Base-by-base conservation (phyloP, 2,329 filamentous ascomycete species). In the Aureobasidium sp. region DNA sequence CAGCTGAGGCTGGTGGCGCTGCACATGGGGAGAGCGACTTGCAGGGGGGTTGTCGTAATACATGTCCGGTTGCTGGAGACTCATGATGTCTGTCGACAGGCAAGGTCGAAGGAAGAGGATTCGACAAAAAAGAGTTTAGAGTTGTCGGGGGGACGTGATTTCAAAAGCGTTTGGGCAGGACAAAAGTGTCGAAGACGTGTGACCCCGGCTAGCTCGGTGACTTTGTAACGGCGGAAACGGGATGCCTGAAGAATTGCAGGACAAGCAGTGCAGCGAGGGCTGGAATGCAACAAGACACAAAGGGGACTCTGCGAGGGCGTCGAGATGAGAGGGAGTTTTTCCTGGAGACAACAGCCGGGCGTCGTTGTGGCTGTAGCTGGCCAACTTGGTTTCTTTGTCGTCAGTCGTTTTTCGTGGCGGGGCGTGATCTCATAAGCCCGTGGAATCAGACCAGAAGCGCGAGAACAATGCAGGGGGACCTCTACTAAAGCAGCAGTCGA, bases 1-100 rank as follows among this genome's bases (percentile, higher is more conserved):
- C 62, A 89, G 78, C 63, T 81, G 79, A 71, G 79, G 79, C 69
- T 82, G 82, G 68, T 83, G 84, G 64, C 89, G 88, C 72, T 89
- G 85, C 35, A 87, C 85, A 71, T 84, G 86, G 42, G 90, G 90
- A 66, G 88, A 90, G 70, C 89, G 87, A 63, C 68, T 71, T 72
- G 86, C 87, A 65, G 82, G 75, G 63, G 82, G 75, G 68, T 89
- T 88, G 68, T 90, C 87, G 77, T 89, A 85, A 78, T 90, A 91
- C 81, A 88, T 85, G 64, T 89, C 85, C 73, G 81, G 78, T 61
- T 65, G 64, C 52, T 65, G 63, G 12, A 58, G 60, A 57, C 62
- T 65, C 64, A 65, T 65, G 60, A 50, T 52, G 39, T 24, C 57
- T 56, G 33, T 17, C 31, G n/a, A 33, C 37, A 33, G 50, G 22